phyloP scores from a whole-genome alignment of 2,329 filamentous ascomycete species.

The Penicillium polonicum region DNA sequence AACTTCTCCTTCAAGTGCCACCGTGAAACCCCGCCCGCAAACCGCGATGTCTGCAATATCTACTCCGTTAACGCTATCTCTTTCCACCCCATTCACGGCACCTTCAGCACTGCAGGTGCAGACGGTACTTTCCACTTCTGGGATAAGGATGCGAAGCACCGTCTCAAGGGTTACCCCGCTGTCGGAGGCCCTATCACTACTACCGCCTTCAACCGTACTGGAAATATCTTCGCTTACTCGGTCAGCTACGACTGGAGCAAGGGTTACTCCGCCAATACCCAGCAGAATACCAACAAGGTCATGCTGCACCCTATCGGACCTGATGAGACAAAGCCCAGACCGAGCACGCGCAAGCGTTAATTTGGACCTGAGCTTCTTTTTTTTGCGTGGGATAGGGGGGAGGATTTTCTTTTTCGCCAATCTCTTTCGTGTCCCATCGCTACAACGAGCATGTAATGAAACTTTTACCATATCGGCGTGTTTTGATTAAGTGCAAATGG shows the following conservation, averaged over 20 bases:
- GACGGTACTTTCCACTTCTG: constrained; percentile 82
- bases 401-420: background rate
- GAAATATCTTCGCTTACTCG: constrained; percentile 82
- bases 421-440: constrained; percentile 15
- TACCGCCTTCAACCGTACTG: constrained; percentile 86
- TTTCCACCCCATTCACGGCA: constrained; percentile 94
- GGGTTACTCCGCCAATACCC: constrained; percentile 81
- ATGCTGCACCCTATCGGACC: constrained; percentile 75
- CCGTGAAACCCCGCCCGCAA: constrained; percentile 67
- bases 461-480: constrained; percentile 23
- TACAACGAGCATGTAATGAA: constrained; percentile 32
- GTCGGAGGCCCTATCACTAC: constrained; percentile 84
- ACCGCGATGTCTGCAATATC: constrained; percentile 75
- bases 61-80: constrained; percentile 96
- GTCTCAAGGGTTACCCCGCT: constrained; percentile 81
- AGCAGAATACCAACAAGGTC: constrained; percentile 69
- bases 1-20: constrained; percentile 99
- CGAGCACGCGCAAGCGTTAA: constrained; percentile 46
- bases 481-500: constrained; percentile 23
- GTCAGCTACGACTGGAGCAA: constrained; percentile 99
- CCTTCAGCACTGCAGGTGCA: constrained; percentile 94
- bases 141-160: constrained; percentile 88
- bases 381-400: background rate
- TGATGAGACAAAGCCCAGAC: constrained; percentile 62
- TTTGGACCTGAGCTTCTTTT: constrained; percentile 5